phyloP scores from a whole-genome alignment of 1,139 yeast genomes.

The Diutina siamensis region DNA sequence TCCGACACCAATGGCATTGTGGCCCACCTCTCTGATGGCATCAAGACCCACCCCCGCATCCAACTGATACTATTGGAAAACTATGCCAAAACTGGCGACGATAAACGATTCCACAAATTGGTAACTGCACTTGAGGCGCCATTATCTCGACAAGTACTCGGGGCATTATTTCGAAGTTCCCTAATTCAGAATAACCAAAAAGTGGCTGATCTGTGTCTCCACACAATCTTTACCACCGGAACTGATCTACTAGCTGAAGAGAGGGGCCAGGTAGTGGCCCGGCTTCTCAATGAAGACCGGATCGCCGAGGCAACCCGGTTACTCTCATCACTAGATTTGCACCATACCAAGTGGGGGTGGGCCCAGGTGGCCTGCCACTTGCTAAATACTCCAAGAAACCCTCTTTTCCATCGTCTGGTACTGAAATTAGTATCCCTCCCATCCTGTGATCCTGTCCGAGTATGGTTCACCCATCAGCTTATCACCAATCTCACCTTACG shows the following conservation, averaged over 20 bases:
- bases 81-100: neutral
- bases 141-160: constrained; percentile 21
- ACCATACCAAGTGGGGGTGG: constrained; percentile 10
- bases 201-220: constrained; percentile 21
- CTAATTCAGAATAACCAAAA: constrained; percentile 16
- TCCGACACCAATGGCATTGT: neutral
- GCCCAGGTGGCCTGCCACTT: constrained; percentile 1
- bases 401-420: neutral
- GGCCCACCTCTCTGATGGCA: neutral
- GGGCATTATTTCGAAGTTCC: constrained; percentile 23
- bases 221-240: constrained; percentile 19
- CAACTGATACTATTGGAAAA: neutral
- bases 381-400: neutral
- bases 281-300: constrained; percentile 17
- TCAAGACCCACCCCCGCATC: neutral
- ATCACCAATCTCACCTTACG: neutral
- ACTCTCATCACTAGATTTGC: constrained; percentile 9
- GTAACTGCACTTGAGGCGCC: constrained; percentile 16
- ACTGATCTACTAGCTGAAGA: constrained; percentile 19
- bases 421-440: neutral
- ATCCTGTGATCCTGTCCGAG: neutral
- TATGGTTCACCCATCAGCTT: neutral
- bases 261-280: constrained; percentile 17
- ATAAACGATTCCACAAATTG: neutral
- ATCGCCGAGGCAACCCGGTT: constrained; percentile 16